These are phyloP conservation scores for Phialophora verrucosa DNA, from an alignment of 2,329 filamentous ascomycete species.

Conservation along the genomic window DNA sequence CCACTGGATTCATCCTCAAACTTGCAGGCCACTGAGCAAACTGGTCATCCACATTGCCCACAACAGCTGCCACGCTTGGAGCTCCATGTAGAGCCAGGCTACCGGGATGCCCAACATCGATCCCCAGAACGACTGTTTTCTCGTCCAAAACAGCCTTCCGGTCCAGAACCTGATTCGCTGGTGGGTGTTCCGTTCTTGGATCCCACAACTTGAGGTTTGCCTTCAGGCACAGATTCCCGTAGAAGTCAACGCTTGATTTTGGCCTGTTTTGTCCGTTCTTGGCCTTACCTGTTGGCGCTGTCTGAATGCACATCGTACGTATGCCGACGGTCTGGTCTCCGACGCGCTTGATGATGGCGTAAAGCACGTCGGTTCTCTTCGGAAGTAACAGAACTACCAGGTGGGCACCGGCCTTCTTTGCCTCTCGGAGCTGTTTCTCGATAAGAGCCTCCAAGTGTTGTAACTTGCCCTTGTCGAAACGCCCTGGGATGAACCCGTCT, in stretches of 20 bases:
- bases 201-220: conserved; percentile 82
- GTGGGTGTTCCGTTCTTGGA: not conserved
- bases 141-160: conserved; percentile 65
- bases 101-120: conserved; percentile 89
- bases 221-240: conserved; percentile 75
- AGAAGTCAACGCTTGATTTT: conserved; percentile 50
- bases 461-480: too few relatives aligned
- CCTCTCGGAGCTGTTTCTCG: not conserved
- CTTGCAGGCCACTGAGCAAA: conserved; percentile 80
- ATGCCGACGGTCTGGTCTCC: conserved; percentile 66
- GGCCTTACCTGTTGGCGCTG: conserved; percentile 39
- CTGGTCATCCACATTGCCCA: conserved; percentile 72
- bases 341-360: conserved; percentile 69
- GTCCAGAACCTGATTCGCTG: conserved; percentile 65
- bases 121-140: conserved; percentile 83
- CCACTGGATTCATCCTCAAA: conserved; percentile 58
- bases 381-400: conserved; percentile 68
- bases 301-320: conserved; percentile 67
- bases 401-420: not conserved
- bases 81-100: conserved; percentile 58
- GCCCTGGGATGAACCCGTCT: too few relatives aligned
- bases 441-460: not conserved
- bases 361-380: conserved; percentile 59
- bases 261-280: conserved; percentile 42
- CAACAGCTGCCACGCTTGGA: conserved; percentile 80